Evolutionary conservation across 345 rosid genomes (phyloP), one percentile per base, ranked within the genome.

Genomic region (Camelina sativa): DNA sequence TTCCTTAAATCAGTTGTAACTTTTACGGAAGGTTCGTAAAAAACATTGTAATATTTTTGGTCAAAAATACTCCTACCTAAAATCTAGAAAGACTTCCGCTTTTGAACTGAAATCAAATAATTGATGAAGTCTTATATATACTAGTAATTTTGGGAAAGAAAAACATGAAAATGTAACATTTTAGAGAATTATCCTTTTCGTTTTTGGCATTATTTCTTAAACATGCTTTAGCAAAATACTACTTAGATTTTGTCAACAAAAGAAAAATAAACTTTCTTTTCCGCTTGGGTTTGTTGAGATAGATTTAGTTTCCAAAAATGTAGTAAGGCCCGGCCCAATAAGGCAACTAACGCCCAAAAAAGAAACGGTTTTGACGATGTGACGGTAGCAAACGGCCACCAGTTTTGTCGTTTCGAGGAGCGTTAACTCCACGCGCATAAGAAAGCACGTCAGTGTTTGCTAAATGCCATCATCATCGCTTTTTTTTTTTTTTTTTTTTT

Each of bases 321-420:
- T 15, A 74, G 32, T 5, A 47, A 74, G 46, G 69, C 79, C 74
- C 74, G 12, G 74, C 75, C 80, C 74, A 62, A 51, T 38, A 22
- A 40, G 8, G 3, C 19, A 38, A 34, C 70, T 35, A 71, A 50
- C 76, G 47, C 77, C 73, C 67, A 72, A 72, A 72, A 60, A 72
- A 34, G 68, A 72, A 78, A 72, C 81, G 69, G 77, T 78, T 78
- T 52, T n/a, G 71, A 5, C n/a, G 76, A 71, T 64, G 76, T 65
- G 80, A 71, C 76, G 80, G 77, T 40, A 46, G 64, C 69, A 72
- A 78, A 78, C 81, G 81, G 74, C 81, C 69, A 51, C 23, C 52
- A 78, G 35, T 65, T 78, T 78, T 78, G 81, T 78, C 81, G 81
- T 78, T 65, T 72, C 53, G 20, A 78, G 44, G 64, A 66, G 20